Evolutionary conservation across 306 rosid species (phyloP), one percentile per base, ranked within the genome.

Genomic region (Ceratonia siliqua): DNA sequence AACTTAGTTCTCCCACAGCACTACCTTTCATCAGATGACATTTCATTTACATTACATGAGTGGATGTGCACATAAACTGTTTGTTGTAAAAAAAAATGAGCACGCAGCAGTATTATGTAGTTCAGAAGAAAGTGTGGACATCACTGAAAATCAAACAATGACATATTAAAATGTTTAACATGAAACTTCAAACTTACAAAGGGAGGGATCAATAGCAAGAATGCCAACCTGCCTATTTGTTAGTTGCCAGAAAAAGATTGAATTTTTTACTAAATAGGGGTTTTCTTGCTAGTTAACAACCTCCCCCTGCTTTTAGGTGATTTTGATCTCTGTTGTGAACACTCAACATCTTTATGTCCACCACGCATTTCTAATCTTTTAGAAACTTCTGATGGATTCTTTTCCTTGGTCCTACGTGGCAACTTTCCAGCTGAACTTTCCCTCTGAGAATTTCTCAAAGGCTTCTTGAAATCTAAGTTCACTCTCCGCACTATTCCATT

Each of bases 231-330:
- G 76, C 72, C 49, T 1, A 39, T 32, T 18, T 55, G 45, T 50
- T 22, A 70, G 73, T 54, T 38, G 78, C 69, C 71, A 21, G 46
- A 70, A 70, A 53, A 54, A 41, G 32, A 55, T 30, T 36, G 72
- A 48, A 61, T 49, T 68, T 71, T 71, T 67, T 7, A 62, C 70
- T 32, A 62, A 80, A 58, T 68, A 24, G 71, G 62, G 20, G 30
- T 21, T 46, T 76, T 81, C 84, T 83, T 78, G 77, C 41, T 46
- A 20, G 72, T 53, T 38, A 72, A 59, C 49, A 69, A 54, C 75
- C 70, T 74, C 36, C 42, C 70, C n/a, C 41, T 59, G 59, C 72
- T 59, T 24, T 9, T 72, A 61, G 80, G 61, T 58, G 74, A 75
- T 39, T 73, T 81, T 72, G 82, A 66, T 62, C 73, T 18, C 56